Evolutionary conservation across 2,329 filamentous ascomycete genomes (phyloP).

Genomic region (Erysiphe pulchra): DNA sequence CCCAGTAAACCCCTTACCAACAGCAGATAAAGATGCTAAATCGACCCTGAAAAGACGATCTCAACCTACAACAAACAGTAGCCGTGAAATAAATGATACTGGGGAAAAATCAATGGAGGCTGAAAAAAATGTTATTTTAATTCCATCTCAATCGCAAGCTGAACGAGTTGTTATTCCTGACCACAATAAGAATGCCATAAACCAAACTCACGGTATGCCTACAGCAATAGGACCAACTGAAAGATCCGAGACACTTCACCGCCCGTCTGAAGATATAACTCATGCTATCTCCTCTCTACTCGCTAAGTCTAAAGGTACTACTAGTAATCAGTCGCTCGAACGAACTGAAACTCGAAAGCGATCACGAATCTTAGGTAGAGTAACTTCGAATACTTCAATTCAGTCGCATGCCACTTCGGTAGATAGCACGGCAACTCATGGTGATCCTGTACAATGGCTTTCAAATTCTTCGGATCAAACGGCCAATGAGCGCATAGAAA

Average conservation of each 20-base stretch:
- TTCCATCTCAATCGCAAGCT: too few species aligned
- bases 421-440: conserved; percentile 15
- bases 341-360: conserved; percentile 9
- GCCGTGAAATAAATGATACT: background rate
- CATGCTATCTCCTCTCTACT: conserved; percentile 11
- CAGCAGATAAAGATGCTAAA: background rate
- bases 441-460: conserved; percentile 9
- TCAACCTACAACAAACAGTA: background rate
- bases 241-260: conserved; percentile 1
- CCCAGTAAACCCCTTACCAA: background rate
- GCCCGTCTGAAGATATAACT: conserved; percentile 5
- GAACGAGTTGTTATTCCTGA: background rate
- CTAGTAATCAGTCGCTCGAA: conserved; percentile 4
- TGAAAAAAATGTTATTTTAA: background rate
- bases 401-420: conserved; percentile 15
- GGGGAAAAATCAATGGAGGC: background rate
- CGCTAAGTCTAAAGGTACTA: conserved; percentile 9
- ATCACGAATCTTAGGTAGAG: conserved; percentile 25
- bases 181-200: conserved; percentile 3
- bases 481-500: conserved; percentile 6
- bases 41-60: background rate
- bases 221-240: conserved; percentile 6
- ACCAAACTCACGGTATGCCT: conserved; percentile 7
- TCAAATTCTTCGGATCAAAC: conserved; percentile 2
- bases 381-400: conserved; percentile 29